A percentile compares a stretch with the other conserved stretches of the same genome.
Evolutionary conservation across 768 basidiomycete species (phyloP).

Genomic region (Leccinum incarnatum): DNA sequence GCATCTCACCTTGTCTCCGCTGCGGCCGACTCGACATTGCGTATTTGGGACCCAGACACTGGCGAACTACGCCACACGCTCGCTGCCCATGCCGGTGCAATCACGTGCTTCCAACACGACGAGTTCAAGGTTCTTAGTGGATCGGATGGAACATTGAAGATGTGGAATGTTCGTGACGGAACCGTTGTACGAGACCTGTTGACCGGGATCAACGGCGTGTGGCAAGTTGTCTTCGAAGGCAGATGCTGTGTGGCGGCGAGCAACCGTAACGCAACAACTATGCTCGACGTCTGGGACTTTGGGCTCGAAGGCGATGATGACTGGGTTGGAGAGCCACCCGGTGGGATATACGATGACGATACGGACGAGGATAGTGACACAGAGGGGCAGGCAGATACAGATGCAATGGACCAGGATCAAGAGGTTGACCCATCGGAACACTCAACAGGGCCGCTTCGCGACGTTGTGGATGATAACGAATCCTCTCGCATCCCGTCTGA

Average conservation of each 20-base stretch:
- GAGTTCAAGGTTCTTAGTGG: slow-evolving; percentile 97
- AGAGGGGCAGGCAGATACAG: slow-evolving; percentile 57
- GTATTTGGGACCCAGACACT: slow-evolving; percentile 89
- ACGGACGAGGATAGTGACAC: slow-evolving; percentile 44
- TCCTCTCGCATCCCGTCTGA: slow-evolving; percentile 25
- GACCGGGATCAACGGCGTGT: slow-evolving; percentile 90
- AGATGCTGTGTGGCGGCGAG: slow-evolving; percentile 94
- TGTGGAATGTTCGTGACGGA: slow-evolving; percentile 95
- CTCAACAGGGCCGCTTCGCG: slow-evolving; percentile 27
- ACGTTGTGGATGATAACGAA: slow-evolving; percentile 27
- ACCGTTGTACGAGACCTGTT: slow-evolving; percentile 83
- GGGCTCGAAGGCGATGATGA: slow-evolving; percentile 71
- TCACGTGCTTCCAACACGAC: slow-evolving; percentile 98
- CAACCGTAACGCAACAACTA: slow-evolving; percentile 72
- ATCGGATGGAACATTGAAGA: slow-evolving; percentile 93
- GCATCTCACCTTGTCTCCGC: slow-evolving; percentile 91
- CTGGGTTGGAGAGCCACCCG: slow-evolving; percentile 78
- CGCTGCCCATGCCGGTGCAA: slow-evolving; percentile 92
- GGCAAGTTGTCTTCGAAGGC: slow-evolving; percentile 96
- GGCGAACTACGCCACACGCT: slow-evolving; percentile 80
- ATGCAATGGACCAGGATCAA: slow-evolving; percentile 73
- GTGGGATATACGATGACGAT: slow-evolving; percentile 70
- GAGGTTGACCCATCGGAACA: slow-evolving; percentile 34
- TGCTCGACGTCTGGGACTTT: slow-evolving; percentile 90
- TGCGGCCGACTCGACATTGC: slow-evolving; percentile 92